Base-by-base conservation (phyloP, 129 eudicot species). In the Calendula officinalis region DNA sequence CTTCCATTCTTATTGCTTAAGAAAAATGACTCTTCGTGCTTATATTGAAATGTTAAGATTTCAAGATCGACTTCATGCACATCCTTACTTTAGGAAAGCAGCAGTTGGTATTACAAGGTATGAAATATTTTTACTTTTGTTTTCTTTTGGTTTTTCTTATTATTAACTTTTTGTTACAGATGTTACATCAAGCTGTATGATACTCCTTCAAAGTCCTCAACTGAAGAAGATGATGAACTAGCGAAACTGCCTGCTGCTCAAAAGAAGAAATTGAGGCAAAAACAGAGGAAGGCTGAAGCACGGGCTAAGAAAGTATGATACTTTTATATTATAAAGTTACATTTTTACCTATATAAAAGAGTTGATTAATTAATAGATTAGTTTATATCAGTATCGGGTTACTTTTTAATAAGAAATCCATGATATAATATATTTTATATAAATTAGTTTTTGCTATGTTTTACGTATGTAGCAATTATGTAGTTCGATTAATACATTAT, bases 11-110 rank as follows among this genome's bases (percentile, higher is more conserved):
- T 94, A 94, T 76, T 94, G 99, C 78, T 80, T 94, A 68, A 83
- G 99, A 64, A 94, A 94, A 82, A 94, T 94, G 99, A 94, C 99
- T 46, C 87, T 94, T 59, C 91, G 99, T 51, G 74, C 99, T 4
- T 94, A 94, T 74, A 84, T 94, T 50, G 90, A 89, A 56, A 94
- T 94, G 99, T 73, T 94, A 68, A 86, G 84, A 62, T 89, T 94
- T 75, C 97, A 89, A 74, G 99, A 94, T 59, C 84, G 95, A 27
- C 89, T 94, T 50, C 99, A 94, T 84, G 79, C 97, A 30, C 82
- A 89, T 78, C 32, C 82, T 65, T 89, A 94, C 56, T 94, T 94
- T 62, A 88, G 77, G 56, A 94, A 88, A 68, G 98, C 99, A 64
- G 99, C 99, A 16, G 75, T 71, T 70, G 99, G 98, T 33, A 95